Conservation (phyloP, 139 green algal species). For the Closterium sp. region DNA sequence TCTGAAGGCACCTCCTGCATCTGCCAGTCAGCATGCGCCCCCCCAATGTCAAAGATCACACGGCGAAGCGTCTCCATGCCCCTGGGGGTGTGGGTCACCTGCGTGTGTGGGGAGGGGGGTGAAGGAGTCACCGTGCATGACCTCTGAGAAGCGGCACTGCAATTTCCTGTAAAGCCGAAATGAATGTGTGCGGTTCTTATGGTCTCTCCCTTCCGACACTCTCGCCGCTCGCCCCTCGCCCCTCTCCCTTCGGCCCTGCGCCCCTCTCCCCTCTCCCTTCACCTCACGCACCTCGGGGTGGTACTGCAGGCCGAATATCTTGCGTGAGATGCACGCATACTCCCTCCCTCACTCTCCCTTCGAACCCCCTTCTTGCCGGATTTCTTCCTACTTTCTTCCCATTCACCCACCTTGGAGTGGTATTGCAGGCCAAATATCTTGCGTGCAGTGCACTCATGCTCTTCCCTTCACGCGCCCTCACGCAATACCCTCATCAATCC, state of each 20-base stretch:
- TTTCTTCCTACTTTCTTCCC: background rate
- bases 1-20: background rate
- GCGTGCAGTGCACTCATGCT: no score
- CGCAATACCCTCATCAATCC: no score
- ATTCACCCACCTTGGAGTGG: constrained; percentile 82
- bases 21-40: constrained; percentile 27
- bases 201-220: background rate
- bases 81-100: constrained; percentile 72
- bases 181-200: constrained; percentile 23
- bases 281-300: constrained; percentile 80
- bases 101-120: no score
- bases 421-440: constrained; percentile 94
- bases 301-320: constrained; percentile 94
- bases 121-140: no score
- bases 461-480: background rate
- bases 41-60: constrained; percentile 85
- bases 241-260: background rate
- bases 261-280: no score
- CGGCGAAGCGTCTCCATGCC: constrained; percentile 83
- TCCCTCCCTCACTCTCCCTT: background rate
- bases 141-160: no score
- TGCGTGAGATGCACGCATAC: constrained; percentile 18
- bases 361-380: background rate
- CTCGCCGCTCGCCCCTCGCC: no score
- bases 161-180: no score